Conservation (phyloP, 257 asterid genomes). For the Ophiorrhiza pumila region DNA sequence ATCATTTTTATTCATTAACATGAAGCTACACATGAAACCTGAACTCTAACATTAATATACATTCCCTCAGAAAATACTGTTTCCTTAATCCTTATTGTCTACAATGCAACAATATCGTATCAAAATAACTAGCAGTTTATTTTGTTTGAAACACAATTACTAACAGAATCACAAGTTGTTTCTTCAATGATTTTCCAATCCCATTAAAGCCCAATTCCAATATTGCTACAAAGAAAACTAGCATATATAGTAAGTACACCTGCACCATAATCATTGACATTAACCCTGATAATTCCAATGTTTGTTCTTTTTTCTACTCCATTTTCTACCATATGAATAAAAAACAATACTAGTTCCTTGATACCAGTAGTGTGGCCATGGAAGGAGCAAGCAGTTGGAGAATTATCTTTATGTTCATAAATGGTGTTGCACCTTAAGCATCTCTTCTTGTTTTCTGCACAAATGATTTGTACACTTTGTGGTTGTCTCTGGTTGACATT, state of each 20-base stretch:
- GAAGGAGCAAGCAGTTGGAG: constrained; percentile 54
- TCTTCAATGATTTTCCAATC: not conserved
- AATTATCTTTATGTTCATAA: constrained; percentile 41
- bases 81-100: not conserved
- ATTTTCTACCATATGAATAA: not conserved
- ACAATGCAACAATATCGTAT: not conserved
- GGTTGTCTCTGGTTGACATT: constrained; percentile 18
- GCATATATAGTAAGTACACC: not conserved
- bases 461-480: constrained; percentile 26
- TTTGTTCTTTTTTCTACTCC: not conserved
- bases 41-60: not conserved
- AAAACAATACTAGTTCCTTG: not conserved
- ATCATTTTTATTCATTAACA: not conserved
- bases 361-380: constrained; percentile 65
- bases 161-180: not conserved
- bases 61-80: no score
- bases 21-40: not conserved
- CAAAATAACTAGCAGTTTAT: not conserved
- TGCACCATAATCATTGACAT: no score
- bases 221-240: not conserved
- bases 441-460: constrained; percentile 37
- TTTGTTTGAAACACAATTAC: not conserved
- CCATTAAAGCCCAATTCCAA: not conserved
- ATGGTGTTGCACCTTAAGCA: constrained; percentile 59
- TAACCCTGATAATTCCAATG: not conserved